A percentile compares a stretch with the other conserved stretches of the same genome.
Conservation (phyloP, 2,329 filamentous ascomycete species). For the Sphaceloma murrayae region DNA sequence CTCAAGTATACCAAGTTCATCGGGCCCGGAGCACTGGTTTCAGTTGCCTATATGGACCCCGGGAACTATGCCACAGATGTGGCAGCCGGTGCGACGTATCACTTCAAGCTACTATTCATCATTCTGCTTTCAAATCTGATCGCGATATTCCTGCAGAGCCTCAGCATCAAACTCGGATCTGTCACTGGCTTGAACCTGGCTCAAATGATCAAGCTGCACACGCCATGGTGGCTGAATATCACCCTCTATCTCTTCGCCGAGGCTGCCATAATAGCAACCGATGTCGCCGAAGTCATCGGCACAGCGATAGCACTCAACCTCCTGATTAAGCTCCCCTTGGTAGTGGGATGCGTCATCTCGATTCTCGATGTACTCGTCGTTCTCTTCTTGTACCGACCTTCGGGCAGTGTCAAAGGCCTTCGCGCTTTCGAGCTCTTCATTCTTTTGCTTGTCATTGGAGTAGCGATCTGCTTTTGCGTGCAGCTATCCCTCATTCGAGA, state of each 20-base stretch:
- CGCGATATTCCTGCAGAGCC: constrained; percentile 59
- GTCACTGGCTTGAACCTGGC: constrained; percentile 43
- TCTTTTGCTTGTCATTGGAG: constrained; percentile 52
- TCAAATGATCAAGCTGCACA: constrained; percentile 40
- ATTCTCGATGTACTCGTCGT: constrained; percentile 60
- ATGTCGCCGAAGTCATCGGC: constrained; percentile 58
- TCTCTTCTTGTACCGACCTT: constrained; percentile 55
- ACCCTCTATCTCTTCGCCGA: constrained; percentile 47
- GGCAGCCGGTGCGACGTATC: constrained; percentile 55
- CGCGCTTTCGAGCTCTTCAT: constrained; percentile 57
- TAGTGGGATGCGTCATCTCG: constrained; percentile 58
- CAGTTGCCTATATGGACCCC: constrained; percentile 43
- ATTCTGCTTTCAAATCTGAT: constrained; percentile 60
- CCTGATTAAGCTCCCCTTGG: constrained; percentile 53
- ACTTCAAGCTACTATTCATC: constrained; percentile 57
- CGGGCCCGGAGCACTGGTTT: constrained; percentile 56
- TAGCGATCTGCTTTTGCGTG: constrained; percentile 61
- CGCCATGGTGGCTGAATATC: constrained; percentile 47
- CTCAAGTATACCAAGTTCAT: constrained; percentile 49
- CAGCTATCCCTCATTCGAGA: constrained; percentile 53
- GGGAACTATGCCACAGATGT: constrained; percentile 62
- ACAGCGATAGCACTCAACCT: constrained; percentile 61
- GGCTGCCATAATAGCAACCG: constrained; percentile 48
- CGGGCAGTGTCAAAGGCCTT: constrained; percentile 47
- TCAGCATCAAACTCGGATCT: constrained; percentile 51